Evolutionary conservation across 2,329 filamentous ascomycete species (phyloP).

Genomic region (Penicillium fuscoglaucum): DNA sequence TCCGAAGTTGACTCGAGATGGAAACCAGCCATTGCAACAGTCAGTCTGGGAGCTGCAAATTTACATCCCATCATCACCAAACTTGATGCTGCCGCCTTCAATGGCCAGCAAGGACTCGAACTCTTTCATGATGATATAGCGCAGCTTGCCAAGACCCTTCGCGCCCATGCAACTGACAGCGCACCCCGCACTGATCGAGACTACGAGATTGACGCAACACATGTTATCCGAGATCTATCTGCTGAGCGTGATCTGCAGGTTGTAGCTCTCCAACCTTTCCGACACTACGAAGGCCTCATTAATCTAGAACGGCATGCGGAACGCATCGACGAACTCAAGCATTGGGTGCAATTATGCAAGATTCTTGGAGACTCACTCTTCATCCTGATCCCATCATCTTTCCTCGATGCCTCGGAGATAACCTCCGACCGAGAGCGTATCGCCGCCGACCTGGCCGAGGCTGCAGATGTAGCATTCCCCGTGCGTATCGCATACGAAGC

Average conservation of each 20-base stretch:
- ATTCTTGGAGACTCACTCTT: constrained; percentile 24
- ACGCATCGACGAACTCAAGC: constrained; percentile 23
- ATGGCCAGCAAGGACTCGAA: constrained; percentile 62
- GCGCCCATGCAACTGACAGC: constrained; percentile 25
- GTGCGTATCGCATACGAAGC: constrained; percentile 65
- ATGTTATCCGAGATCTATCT: constrained; percentile 55
- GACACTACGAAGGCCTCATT: constrained; percentile 64
- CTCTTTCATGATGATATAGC: constrained; percentile 69
- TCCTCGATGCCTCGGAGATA: constrained; percentile 21
- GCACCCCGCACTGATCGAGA: constrained; percentile 48
- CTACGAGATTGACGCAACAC: constrained; percentile 57
- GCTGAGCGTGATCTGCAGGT: constrained; percentile 56
- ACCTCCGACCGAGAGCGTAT: constrained; percentile 21
- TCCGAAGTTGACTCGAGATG: constrained; percentile 14
- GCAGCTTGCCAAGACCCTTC: constrained; percentile 56
- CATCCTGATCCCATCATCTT: constrained; percentile 29
- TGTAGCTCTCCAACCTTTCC: constrained; percentile 69
- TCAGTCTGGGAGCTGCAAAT: constrained; percentile 21
- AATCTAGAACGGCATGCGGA: constrained; percentile 17
- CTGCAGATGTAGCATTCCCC: constrained; percentile 24
- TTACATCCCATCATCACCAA: constrained; percentile 28
- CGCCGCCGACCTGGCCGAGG: constrained; percentile 21
- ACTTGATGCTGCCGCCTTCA: constrained; percentile 33
- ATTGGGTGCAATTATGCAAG: constrained; percentile 20
- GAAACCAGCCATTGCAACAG: constrained; percentile 27